Base-by-base conservation (phyloP, 148 eudicot genomes). In the Cornus kousa region DNA sequence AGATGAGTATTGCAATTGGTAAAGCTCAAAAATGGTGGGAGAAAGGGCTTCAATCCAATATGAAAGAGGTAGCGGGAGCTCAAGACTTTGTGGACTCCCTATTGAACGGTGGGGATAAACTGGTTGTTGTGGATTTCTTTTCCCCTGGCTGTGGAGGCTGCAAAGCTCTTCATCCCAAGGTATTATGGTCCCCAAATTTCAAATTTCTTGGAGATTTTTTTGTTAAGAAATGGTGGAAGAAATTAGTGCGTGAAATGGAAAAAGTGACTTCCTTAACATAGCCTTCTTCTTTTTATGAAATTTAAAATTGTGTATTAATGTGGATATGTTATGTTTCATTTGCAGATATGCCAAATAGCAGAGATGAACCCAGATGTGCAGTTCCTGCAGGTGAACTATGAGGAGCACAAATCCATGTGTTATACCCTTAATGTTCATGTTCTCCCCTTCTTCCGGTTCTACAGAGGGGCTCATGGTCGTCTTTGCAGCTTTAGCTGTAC, bases 71-170 rank as follows among this genome's bases (percentile, higher is more conserved):
- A 48, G 70, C 68, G 10, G 89, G 93, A 46, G 93, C 95, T 1
- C 87, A 90, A 76, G 92, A 91, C 65, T 80, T 93, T n/a, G 95
- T 91, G 20, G 90, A 91, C 32, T 90, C 97, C 9, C 83, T 93
- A 22, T 78, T 71, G 14, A 82, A 82, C n/a, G 93, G 95, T 1
- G 97, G 95, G 70, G 95, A 93, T 83, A 83, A 81, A 78, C 80
- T 93, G 79, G 97, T 91, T 2, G 87, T 93, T 14, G 85, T 93
- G 22, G 97, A 93, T 80, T 93, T 93, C 81, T 91, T 88, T 75
- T 91, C 95, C 67, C 97, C 97, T 77, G 97, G 95, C 32, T 93
- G 97, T 73, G 97, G 93, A 73, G 97, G 97, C 7, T 93, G 97
- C 88, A 88, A 80, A 87, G 92, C 95, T 79, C 97, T 93, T 81